Base-by-base conservation (phyloP, 1,284 basidiomycete species). In the Sporisorium graminicola region DNA sequence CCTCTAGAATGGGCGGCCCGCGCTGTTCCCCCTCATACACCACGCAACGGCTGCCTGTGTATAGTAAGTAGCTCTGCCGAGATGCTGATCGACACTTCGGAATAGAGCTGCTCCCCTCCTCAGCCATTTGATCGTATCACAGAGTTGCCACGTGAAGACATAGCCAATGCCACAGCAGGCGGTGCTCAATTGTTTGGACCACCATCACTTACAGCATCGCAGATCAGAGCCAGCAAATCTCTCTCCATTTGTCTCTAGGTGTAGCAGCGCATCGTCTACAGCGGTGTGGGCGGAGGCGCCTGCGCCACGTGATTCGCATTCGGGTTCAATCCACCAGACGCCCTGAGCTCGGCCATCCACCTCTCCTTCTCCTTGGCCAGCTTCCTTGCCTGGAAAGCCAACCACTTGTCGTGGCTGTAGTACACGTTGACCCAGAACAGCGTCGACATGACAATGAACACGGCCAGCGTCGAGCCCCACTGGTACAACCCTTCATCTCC, bases 401-500 rank as follows among this genome's bases (percentile, higher is more conserved):
- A n/a, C 50, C 46, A 69, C 40, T 74, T 74, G 29, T 74, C 72
- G 31, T 74, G 72, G 43, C 65, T 69, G 27, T 62, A 74, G 26
- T 69, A 74, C 35, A 74, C 72, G 27, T 74, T 74, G 40, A 69
- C 63, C 72, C 61, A 65, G 42, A 74, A 74, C 43, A 74, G 47
- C 31, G 58, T 62, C 52, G 51, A 58, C 73, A 75, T 70, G 35
- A 75, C 73, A 9, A 70, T 60, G 10, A 70, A 58, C 24, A 75
- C 62, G 5, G 62, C 70, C 2, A 68, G 14, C 44, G 66, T 60
- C 52, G 61, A 65, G 18, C 63, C 62, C 74, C 72, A 78, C 66
- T 80, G 80, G 44, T 77, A 67, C 40, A 80, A 47, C 1, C 79
- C 79, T 31, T 82, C 80, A 18, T 79, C 79, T 5, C 65, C 61